Base-by-base conservation (phyloP, 2,329 filamentous ascomycete species). In the Cercospora sp. region DNA sequence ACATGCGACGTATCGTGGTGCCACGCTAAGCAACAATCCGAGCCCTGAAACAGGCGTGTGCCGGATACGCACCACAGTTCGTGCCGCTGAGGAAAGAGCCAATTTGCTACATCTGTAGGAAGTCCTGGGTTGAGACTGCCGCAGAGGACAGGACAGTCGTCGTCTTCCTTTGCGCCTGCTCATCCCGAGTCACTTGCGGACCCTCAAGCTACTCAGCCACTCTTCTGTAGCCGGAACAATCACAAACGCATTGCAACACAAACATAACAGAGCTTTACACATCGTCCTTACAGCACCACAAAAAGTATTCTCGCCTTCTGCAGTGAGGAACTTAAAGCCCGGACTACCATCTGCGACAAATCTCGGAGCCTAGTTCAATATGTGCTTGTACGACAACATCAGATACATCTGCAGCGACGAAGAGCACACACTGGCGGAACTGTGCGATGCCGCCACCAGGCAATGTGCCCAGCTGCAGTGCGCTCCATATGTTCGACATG, bases 331-430 rank as follows among this genome's bases (percentile, higher is more conserved):
- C 49, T 26, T 7, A 6, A 53, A 28, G 21, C 24, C 10, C n/a
- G 1, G 49, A 28, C 21, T 24, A 28, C 18, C 49, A 53, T 4
- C 49, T 53, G 49, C 49, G 24, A 53, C 49, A 53, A 24, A 24
- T 16, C 49, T 24, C 6, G 12, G 28, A 18, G 28, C 4, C 4
- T 37, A 8, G 3, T 3, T 58, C n/a, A 61, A 13, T 26, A 71
- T 71, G 67, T 69, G 69, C 53, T 65, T 66, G 63, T 64, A 66
- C 43, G 65, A 71, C 55, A 65, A 61, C 43, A 18, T 68, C 60
- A 63, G 59, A 51, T 71, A 69, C 34, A 66, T 69, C 28, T 71
- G 67, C 45, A 60, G 67, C 13, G 69, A 65, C 58, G 69, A 71
- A 30, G 61, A 67, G 51, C 62, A 62, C 8, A 21, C 45, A 18